Evolutionary conservation across 352 stramenopile species (phyloP).

Genomic region (Globisporangium perplexum): DNA sequence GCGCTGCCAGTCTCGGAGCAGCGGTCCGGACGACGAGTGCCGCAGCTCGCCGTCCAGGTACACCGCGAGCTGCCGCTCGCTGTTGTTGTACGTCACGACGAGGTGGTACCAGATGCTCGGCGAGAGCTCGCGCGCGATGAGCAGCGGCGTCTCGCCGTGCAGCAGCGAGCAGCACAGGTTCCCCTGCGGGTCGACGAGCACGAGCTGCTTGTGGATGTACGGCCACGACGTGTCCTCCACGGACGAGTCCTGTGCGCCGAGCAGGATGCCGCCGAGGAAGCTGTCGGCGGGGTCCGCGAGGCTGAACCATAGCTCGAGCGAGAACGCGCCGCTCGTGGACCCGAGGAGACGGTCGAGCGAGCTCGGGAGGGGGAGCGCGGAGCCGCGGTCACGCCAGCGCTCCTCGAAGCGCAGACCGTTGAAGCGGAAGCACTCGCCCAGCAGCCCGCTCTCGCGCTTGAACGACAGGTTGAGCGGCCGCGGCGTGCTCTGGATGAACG

Average conservation of each 20-base stretch:
- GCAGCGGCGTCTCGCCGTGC: conserved; percentile 34
- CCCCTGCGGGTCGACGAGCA: conserved; percentile 55
- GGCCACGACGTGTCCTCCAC: conserved; percentile 40
- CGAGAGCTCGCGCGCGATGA: conserved; percentile 41
- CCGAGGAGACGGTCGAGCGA: conserved; percentile 35
- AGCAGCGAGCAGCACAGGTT: conserved; percentile 58
- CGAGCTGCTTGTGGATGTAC: conserved; percentile 52
- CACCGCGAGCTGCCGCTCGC: conserved; percentile 26
- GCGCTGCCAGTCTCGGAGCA: conserved; percentile 43
- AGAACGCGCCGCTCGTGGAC: conserved; percentile 28
- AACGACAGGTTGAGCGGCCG: conserved; percentile 61
- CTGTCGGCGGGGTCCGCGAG: conserved; percentile 30
- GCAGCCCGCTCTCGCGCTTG: conserved; percentile 31
- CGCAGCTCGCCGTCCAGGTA: conserved; percentile 63
- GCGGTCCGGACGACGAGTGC: conserved; percentile 22
- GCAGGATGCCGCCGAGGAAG: conserved; percentile 36
- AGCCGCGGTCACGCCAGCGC: conserved; percentile 20
- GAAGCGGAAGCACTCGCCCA: conserved; percentile 60
- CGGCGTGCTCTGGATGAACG: conserved; percentile 49
- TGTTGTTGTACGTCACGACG: conserved; percentile 39
- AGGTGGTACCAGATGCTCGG: conserved; percentile 68
- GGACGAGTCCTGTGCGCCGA: conserved; percentile 51
- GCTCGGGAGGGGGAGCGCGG: conserved; percentile 34
- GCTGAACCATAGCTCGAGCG: conserved; percentile 66
- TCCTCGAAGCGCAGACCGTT: conserved; percentile 31